Evolutionary conservation across 2,329 filamentous ascomycete genomes (phyloP).

Genomic region (Fusarium bactridioides): DNA sequence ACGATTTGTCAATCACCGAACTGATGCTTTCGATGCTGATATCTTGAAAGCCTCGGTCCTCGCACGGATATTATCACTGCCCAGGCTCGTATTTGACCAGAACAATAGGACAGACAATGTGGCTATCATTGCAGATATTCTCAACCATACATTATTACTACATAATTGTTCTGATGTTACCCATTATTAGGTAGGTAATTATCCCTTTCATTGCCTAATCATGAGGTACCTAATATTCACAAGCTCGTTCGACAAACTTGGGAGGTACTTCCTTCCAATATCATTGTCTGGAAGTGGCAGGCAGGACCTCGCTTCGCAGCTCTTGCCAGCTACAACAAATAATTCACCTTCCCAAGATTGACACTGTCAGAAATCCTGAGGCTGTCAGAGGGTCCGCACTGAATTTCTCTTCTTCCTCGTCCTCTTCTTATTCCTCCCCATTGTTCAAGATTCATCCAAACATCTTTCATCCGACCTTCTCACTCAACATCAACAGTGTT

Average conservation of each 20-base stretch:
- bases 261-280: not conserved
- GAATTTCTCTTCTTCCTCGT: not conserved
- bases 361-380: not conserved
- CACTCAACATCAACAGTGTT: not conserved
- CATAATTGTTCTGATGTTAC: not conserved
- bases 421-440: not conserved
- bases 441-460: not conserved
- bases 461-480: conserved; percentile 20
- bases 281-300: not conserved
- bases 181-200: no score
- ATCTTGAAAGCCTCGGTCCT: not conserved
- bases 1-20: no score
- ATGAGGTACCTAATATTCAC: not conserved
- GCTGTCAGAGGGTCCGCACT: not conserved
- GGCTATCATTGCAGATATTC: not conserved
- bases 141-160: not conserved
- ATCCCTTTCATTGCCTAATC: not conserved
- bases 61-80: not conserved
- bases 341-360: not conserved
- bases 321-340: conserved; percentile 11
- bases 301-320: not conserved
- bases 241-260: not conserved
- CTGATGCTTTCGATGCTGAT: not conserved
- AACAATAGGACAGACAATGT: no score
- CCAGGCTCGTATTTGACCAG: not conserved